Evolutionary conservation across 176 grass and related monocot genomes (phyloP), one percentile per base, ranked within the genome.

Genomic region (Eleusine coracana): DNA sequence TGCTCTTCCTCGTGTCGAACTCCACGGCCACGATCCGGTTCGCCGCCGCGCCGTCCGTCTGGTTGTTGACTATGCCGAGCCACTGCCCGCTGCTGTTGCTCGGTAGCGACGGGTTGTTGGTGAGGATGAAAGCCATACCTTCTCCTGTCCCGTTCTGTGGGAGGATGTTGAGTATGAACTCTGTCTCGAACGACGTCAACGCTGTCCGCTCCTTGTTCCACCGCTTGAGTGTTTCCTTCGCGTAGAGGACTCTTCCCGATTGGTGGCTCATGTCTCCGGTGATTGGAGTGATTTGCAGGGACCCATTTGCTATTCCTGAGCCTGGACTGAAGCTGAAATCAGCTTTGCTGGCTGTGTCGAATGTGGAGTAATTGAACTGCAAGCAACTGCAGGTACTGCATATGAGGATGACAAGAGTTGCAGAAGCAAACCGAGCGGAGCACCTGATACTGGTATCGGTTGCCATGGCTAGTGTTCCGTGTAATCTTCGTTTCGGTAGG

Each of bases 111-210:
- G 80, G 87, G 20, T 39, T 69, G 42, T 64, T 92, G 3, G 90
- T 87, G 64, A 92, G 90, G 6, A 92, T 68, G 87, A 89, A 92
- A 12, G 87, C 84, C 65, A 87, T 60, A 28, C 90, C 87, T 92
- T 92, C 87, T 0, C 87, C 91, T 1, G 70, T 60, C 6, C 65
- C 54, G 44, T 76, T 75, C 70, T 31, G 63, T 1, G 77, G 82
- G 31, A 54, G 37, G 86, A 92, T 87, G 87, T 87, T 92, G 66
- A 92, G 73, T 6, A 77, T 42, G 44, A 89, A 92, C 48, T 70
- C 85, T 0, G 84, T 81, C 23, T 1, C 3, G 87, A 92, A 89
- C 0, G 87, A 87, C 10, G 80, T 69, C 10, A 62, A 54, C 18
- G 69, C 66, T 3, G 75, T 81, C 16, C 71, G 80, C 29, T 84